These are phyloP conservation scores for Rhizopogon parksii DNA, from an alignment of 1,284 basidiomycete species.

Conservation along the genomic window DNA sequence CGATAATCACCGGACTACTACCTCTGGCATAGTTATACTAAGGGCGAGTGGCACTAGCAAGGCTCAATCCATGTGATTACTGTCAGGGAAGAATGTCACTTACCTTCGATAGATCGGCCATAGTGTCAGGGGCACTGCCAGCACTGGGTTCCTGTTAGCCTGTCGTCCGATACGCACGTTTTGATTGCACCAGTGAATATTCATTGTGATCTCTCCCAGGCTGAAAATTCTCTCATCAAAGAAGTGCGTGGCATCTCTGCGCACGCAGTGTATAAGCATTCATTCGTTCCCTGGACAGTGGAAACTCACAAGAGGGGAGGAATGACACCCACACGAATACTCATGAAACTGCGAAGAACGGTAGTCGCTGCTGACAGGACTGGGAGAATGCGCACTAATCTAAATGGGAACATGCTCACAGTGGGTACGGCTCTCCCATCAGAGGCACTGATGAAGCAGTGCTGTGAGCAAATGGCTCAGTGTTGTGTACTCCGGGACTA, in stretches of 20 bases:
- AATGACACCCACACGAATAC: background rate
- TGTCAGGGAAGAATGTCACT: background rate
- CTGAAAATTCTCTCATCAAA: background rate
- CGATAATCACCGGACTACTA: no score
- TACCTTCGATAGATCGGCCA: background rate
- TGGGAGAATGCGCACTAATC: constrained; percentile 10
- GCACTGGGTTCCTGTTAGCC: background rate
- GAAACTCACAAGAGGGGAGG: background rate
- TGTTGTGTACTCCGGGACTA: constrained; percentile 1
- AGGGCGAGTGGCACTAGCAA: no score
- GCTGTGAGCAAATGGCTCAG: constrained; percentile 9
- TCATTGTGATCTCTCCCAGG: background rate
- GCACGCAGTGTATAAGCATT: background rate
- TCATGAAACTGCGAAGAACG: background rate
- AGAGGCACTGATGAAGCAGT: constrained; percentile 3
- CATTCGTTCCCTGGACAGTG: constrained; percentile 1
- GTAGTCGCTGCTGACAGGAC: constrained; percentile 2
- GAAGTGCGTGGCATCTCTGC: background rate
- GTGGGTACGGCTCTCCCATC: background rate
- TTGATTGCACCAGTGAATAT: background rate
- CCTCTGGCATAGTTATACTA: no score
- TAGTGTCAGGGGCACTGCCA: background rate
- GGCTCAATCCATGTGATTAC: no score
- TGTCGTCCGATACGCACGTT: background rate
- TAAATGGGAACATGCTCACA: constrained; percentile 1